Conservation (phyloP, 2,329 filamentous ascomycete genomes). For the Diaporthe helianthi region DNA sequence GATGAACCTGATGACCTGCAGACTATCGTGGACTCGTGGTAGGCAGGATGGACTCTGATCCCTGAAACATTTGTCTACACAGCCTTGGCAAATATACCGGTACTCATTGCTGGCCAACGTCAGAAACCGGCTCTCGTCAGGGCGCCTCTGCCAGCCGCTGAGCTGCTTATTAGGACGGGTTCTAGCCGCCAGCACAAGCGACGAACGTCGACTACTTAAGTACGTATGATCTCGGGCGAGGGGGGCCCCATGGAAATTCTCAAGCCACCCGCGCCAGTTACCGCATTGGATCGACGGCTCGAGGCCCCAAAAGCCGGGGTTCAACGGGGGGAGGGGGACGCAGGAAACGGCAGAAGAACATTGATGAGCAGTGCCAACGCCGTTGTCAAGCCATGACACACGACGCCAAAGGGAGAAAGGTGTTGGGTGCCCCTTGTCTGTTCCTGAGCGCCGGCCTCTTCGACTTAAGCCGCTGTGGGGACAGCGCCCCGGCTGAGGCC, state of each 20-base stretch:
- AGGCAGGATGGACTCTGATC: constrained; percentile 17
- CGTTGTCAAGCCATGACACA: constrained; percentile 29
- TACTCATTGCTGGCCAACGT: background rate
- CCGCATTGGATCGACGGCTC: background rate
- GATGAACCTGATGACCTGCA: constrained; percentile 16
- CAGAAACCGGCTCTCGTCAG: constrained; percentile 1
- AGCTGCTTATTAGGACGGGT: no score
- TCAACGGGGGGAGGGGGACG: constrained; percentile 26
- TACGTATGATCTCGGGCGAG: background rate
- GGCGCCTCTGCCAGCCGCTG: background rate
- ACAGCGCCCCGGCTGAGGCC: constrained; percentile 13
- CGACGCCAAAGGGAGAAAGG: constrained; percentile 5
- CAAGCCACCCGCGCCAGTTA: constrained; percentile 19
- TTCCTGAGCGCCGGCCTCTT: constrained; percentile 3
- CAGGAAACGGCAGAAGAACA: background rate
- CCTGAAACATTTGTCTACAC: background rate
- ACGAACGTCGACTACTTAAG: background rate
- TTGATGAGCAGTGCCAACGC: constrained; percentile 24
- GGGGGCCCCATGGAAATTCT: background rate
- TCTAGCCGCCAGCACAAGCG: constrained; percentile 5
- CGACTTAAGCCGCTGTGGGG: constrained; percentile 25
- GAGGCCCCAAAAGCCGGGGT: constrained; percentile 6
- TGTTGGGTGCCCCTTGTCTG: constrained; percentile 23
- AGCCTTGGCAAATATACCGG: constrained; percentile 21
- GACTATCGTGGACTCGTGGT: background rate